A percentile compares a stretch with the other conserved stretches of the same genome.
Conservation (phyloP, 148 eudicot species). For the Camellia japonica region DNA sequence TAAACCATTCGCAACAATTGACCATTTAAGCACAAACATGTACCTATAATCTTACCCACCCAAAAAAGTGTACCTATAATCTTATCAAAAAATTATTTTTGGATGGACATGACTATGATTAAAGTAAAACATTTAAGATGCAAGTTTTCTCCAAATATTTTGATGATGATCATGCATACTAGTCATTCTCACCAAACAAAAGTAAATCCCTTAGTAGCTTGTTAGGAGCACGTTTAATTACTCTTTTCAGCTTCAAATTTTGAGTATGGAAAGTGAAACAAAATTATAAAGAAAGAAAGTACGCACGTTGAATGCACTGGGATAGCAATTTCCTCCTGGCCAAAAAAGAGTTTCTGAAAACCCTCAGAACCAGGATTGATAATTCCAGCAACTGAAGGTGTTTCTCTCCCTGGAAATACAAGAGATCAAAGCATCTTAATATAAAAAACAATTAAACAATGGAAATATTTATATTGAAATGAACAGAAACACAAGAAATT, state of each 20-base stretch:
- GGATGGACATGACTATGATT: neutral
- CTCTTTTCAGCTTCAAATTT: neutral
- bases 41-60: neutral
- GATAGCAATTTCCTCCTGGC: constrained; percentile 97
- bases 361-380: constrained; percentile 95
- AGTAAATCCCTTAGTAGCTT: neutral
- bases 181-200: neutral
- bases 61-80: neutral
- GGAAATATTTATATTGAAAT: neutral
- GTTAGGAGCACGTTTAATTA: neutral
- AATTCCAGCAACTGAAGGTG: constrained; percentile 97
- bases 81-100: neutral
- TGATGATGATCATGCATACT: neutral
- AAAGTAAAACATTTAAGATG: no score
- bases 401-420: constrained; percentile 72
- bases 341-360: constrained; percentile 88
- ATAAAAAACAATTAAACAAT: no score
- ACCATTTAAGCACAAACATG: neutral
- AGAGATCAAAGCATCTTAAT: neutral
- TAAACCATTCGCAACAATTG: neutral
- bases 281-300: neutral
- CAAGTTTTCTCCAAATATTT: neutral
- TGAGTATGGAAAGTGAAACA: neutral
- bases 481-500: neutral
- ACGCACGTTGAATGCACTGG: constrained; percentile 94